Conservation (phyloP, 2,329 filamentous ascomycete species). For the Sporothrix luriei region DNA sequence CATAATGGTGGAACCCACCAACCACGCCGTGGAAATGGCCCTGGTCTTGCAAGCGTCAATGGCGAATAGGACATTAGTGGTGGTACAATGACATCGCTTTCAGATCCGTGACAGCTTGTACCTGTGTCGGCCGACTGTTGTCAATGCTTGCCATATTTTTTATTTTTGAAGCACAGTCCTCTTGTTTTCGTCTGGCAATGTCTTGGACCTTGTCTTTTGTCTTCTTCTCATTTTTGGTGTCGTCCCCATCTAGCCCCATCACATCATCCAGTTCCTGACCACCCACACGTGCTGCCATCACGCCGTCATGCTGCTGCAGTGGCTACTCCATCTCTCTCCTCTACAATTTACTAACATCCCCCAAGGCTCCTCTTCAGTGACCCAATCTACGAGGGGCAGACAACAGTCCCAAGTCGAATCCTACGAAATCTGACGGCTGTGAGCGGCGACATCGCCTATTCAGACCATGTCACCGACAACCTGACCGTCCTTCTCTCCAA, state of each 20-base stretch:
- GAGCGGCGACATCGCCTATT: constrained; percentile 56
- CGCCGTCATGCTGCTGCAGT: neutral
- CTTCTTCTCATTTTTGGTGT: neutral
- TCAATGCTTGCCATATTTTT: neutral
- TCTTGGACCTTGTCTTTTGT: constrained; percentile 1
- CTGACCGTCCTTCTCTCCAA: constrained; percentile 76
- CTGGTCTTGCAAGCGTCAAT: constrained; percentile 11
- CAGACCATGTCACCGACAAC: constrained; percentile 56
- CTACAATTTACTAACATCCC: neutral
- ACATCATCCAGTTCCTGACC: neutral
- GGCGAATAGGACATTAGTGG: constrained; percentile 21
- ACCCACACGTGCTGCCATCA: neutral
- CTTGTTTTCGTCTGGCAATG: neutral
- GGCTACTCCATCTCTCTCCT: neutral
- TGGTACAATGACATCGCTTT: constrained; percentile 17
- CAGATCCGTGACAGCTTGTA: constrained; percentile 5
- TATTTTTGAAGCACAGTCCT: neutral
- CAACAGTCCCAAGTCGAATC: constrained; percentile 56
- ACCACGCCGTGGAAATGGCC: constrained; percentile 19
- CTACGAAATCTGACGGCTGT: constrained; percentile 60
- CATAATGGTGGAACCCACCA: constrained; percentile 30
- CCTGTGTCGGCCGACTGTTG: neutral
- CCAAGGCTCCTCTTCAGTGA: constrained; percentile 62
- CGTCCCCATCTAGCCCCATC: no score
- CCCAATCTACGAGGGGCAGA: constrained; percentile 56